These are phyloP conservation scores for Scolecobasidium constrictum DNA, from an alignment of 2,329 filamentous ascomycete species.

Conservation along the genomic window DNA sequence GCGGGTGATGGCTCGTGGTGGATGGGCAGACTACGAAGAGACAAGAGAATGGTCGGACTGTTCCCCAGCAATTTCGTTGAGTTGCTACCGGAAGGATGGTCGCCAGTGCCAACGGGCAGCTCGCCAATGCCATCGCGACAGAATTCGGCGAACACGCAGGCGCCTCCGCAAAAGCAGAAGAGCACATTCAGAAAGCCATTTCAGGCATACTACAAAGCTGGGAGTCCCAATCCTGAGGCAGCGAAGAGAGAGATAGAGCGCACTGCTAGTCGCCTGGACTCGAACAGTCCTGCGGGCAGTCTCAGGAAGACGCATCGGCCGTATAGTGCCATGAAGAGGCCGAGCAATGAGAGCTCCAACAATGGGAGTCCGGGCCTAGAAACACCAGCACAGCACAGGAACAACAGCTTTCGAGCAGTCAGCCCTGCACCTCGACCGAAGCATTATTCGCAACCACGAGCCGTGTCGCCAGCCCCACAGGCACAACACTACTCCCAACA, in stretches of 20 bases:
- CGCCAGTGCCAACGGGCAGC: conserved; percentile 52
- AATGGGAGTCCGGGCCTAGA: neutral
- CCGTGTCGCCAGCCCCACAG: no score
- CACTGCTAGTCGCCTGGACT: conserved; percentile 13
- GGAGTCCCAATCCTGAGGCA: conserved; percentile 29
- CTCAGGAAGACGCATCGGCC: conserved; percentile 30
- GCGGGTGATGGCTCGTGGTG: conserved; percentile 97
- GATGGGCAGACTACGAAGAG: conserved; percentile 84
- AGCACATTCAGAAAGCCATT: conserved; percentile 53
- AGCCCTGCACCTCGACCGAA: conserved; percentile 25
- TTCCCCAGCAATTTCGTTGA: conserved; percentile 98
- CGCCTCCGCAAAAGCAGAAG: conserved; percentile 35
- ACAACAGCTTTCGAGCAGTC: conserved; percentile 23
- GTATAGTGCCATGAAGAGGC: conserved; percentile 34
- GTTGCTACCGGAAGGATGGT: conserved; percentile 73
- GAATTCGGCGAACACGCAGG: conserved; percentile 21
- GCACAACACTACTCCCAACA: conserved; percentile 23
- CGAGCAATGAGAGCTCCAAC: conserved; percentile 9
- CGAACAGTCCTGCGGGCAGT: conserved; percentile 16
- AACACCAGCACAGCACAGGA: conserved; percentile 1
- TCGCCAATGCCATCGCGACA: conserved; percentile 27
- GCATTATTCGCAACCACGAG: conserved; percentile 1
- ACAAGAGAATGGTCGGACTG: conserved; percentile 79
- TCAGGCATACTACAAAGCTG: conserved; percentile 45
- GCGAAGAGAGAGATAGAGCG: conserved; percentile 23